A percentile compares a stretch with the other conserved stretches of the same genome.
phyloP scores from a whole-genome alignment of 306 rosid species.

The Ammopiptanthus mongolicus region DNA sequence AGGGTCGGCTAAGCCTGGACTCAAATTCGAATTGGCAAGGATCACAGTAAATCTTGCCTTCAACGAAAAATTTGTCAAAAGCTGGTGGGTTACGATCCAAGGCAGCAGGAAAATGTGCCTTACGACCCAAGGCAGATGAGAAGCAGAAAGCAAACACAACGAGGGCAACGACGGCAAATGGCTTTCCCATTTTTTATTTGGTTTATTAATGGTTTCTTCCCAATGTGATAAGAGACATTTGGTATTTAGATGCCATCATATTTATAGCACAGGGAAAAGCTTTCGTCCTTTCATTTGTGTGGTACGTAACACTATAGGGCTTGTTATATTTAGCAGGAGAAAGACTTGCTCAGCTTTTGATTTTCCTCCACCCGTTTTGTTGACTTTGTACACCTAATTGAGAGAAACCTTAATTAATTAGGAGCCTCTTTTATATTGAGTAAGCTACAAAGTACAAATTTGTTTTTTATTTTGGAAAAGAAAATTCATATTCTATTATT shows the following conservation, averaged over 20 bases:
- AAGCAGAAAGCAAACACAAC: constrained; percentile 26
- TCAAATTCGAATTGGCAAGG: constrained; percentile 47
- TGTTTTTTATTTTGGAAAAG: not conserved
- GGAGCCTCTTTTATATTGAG: not conserved
- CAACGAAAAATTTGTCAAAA: not conserved
- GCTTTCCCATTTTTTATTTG: constrained; percentile 29
- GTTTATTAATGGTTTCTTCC: not conserved
- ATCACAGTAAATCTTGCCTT: constrained; percentile 51
- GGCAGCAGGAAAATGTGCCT: not conserved
- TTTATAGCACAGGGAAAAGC: constrained; percentile 10
- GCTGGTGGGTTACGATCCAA: not conserved
- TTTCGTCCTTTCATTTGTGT: not conserved
- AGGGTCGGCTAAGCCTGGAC: constrained; percentile 32
- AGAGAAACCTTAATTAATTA: not conserved
- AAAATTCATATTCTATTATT: not conserved
- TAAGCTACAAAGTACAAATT: no score
- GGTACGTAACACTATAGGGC: not conserved
- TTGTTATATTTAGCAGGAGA: not conserved
- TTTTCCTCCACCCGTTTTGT: constrained; percentile 4
- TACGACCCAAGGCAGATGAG: constrained; percentile 14
- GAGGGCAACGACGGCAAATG: constrained; percentile 17
- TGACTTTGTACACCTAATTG: not conserved
- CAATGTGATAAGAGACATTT: constrained; percentile 10
- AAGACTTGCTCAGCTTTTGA: not conserved
- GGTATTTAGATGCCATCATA: not conserved